phyloP scores from a whole-genome alignment of 2,329 filamentous ascomycete genomes.

The Aspergillus ruber region DNA sequence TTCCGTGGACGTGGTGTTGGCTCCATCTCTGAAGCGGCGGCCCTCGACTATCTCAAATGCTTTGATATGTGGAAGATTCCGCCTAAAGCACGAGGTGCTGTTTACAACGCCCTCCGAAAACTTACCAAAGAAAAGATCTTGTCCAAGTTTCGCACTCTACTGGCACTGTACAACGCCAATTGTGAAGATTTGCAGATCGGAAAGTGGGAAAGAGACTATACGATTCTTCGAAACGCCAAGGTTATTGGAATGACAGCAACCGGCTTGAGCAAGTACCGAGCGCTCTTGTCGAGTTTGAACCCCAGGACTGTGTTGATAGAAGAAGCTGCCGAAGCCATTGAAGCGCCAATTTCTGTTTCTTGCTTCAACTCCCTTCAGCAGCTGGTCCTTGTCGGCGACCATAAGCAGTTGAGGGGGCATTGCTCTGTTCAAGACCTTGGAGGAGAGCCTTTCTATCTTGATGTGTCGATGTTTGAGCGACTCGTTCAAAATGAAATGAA shows the following conservation, averaged over 20 bases:
- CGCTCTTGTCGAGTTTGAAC: slow-evolving; percentile 58
- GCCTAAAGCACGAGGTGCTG: slow-evolving; percentile 48
- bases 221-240: slow-evolving; percentile 55
- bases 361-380: slow-evolving; percentile 59
- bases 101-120: slow-evolving; percentile 62
- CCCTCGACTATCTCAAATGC: slow-evolving; percentile 29
- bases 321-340: slow-evolving; percentile 69
- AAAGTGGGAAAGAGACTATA: slow-evolving; percentile 54
- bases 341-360: slow-evolving; percentile 51
- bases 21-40: slow-evolving; percentile 25
- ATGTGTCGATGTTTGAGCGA: slow-evolving; percentile 73
- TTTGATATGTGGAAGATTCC: slow-evolving; percentile 58
- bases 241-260: slow-evolving; percentile 69
- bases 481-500: slow-evolving; percentile 61
- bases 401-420: slow-evolving; percentile 67
- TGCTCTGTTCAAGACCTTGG: slow-evolving; percentile 58
- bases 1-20: slow-evolving; percentile 22
- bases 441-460: slow-evolving; percentile 57
- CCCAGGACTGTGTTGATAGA: slow-evolving; percentile 68
- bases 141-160: slow-evolving; percentile 43
- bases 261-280: slow-evolving; percentile 72
- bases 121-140: slow-evolving; percentile 46
- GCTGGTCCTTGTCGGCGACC: slow-evolving; percentile 68
- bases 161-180: slow-evolving; percentile 45
- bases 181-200: slow-evolving; percentile 51